These are phyloP conservation scores for Abrus precatorius DNA, from an alignment of 306 rosid genomes.

Conservation along the genomic window DNA sequence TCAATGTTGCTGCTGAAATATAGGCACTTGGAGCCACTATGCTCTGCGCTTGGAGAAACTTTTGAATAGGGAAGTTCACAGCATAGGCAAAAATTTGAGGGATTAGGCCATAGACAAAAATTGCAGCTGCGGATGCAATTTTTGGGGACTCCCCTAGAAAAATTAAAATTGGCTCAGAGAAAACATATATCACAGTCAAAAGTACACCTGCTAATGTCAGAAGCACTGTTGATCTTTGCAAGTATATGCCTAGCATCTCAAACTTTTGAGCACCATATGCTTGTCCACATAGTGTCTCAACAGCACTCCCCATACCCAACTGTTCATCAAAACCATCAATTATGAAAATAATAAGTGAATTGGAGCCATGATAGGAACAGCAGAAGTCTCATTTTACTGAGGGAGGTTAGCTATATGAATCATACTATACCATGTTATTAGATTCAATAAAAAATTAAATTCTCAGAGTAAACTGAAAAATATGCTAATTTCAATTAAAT, in stretches of 20 bases:
- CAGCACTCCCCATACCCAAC: slow-evolving; percentile 97
- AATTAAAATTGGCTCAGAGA: slow-evolving; percentile 62
- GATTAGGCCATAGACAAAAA: slow-evolving; percentile 75
- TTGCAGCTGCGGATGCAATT: slow-evolving; percentile 68
- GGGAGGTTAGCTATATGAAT: too few species aligned
- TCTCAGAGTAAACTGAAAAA: neutral
- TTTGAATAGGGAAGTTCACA: slow-evolving; percentile 79
- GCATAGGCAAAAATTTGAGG: slow-evolving; percentile 90
- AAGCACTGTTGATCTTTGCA: slow-evolving; percentile 77
- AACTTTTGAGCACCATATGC: slow-evolving; percentile 75
- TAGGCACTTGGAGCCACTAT: slow-evolving; percentile 83
- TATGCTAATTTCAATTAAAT: neutral
- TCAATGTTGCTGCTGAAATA: slow-evolving; percentile 68
- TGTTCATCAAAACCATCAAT: slow-evolving; percentile 40
- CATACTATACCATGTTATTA: too few species aligned
- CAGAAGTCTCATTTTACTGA: too few species aligned
- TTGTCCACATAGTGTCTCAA: slow-evolving; percentile 88
- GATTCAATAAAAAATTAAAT: too few species aligned
- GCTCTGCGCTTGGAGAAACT: slow-evolving; percentile 86
- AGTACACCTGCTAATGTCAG: slow-evolving; percentile 51
- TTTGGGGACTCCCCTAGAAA: slow-evolving; percentile 65
- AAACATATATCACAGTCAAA: slow-evolving; percentile 53
- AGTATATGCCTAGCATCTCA: slow-evolving; percentile 78
- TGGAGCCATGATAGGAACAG: too few species aligned
- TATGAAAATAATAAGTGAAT: neutral